Evolutionary conservation across 2,329 filamentous ascomycete genomes (phyloP), one percentile per base, ranked within the genome.

Genomic region (Proliferodiscus dingleyae): DNA sequence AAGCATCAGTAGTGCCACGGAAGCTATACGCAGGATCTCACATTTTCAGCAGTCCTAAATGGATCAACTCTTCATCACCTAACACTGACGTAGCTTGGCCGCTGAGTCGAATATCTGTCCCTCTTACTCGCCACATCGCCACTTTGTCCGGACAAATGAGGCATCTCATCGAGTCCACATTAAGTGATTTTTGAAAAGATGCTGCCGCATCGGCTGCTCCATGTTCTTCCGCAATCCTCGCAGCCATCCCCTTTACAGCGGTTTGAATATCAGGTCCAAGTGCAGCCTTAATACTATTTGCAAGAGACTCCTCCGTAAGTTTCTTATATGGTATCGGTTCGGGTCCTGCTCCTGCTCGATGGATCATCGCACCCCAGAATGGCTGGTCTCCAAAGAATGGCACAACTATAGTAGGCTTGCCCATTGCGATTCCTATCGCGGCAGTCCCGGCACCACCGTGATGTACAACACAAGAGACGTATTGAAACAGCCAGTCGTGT

Each of bases 301-400:
- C 80, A 1, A 89, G 66, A 23, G 75, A 77, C 46, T 87, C 80
- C 0, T 72, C 73, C 1, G 71, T 79, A 4, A 89, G 66, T 8
- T 75, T 68, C 65, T 86, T 87, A 66, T 86, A 86, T 0, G 83
- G 83, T 3, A 87, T 73, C 1, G 83, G 77, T 41, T 75, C 68
- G 0, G 84, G 83, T 0, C 85, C 85, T 0, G 83, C 84, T 16
- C 76, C 75, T 1, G 80, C 74, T 34, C 71, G 76, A 4, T 72
- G 72, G 0, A 89, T 71, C 78, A 86, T 86, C 13, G 72, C 71
- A 3, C 85, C 85, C 85, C 85, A 89, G 60, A 89, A 89, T 6
- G 82, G 75, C 62, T 89, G 85, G 58, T 88, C 85, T 2, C 84
- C 84, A 52, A 88, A 88, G 66, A 88, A 88, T 0, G 84, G 84